A percentile compares a stretch with the other conserved stretches of the same genome.
phyloP scores from a whole-genome alignment of 225 moss, liverwort and hornwort genomes.

The Bryum argenteum region DNA sequence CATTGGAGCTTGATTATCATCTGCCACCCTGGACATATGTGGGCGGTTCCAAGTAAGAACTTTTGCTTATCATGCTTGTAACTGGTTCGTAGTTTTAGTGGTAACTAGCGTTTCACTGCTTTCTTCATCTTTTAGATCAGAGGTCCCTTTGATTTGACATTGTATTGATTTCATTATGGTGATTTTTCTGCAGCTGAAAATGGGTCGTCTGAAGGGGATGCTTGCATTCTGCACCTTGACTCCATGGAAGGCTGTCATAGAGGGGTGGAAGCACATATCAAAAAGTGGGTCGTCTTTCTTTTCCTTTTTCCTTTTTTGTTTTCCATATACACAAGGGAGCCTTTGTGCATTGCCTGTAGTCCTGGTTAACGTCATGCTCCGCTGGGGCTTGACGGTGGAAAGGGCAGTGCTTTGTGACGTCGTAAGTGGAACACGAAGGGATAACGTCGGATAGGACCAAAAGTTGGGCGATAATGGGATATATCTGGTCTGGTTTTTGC shows the following conservation, averaged over 20 bases:
- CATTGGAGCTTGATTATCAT: constrained; percentile 71
- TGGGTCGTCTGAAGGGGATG: constrained; percentile 47
- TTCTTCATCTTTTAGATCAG: constrained; percentile 18
- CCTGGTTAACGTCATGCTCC: constrained; percentile 1
- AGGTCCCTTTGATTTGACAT: constrained; percentile 25
- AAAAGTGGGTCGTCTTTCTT: constrained; percentile 47
- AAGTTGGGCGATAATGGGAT: constrained; percentile 15
- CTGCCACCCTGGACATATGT: constrained; percentile 61
- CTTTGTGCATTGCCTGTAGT: constrained; percentile 14
- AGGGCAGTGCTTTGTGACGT: constrained; percentile 1
- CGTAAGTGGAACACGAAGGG: neutral
- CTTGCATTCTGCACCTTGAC: constrained; percentile 68
- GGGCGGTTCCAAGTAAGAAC: constrained; percentile 42
- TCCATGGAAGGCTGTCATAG: constrained; percentile 67
- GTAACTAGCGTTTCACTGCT: constrained; percentile 10
- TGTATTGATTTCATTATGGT: constrained; percentile 21
- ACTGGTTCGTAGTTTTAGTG: neutral
- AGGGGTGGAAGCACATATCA: constrained; percentile 50
- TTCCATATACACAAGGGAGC: neutral
- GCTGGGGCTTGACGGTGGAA: constrained; percentile 9
- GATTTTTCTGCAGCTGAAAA: constrained; percentile 38
- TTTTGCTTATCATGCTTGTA: constrained; percentile 18
- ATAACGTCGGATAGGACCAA: neutral
- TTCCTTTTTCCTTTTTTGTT: neutral
- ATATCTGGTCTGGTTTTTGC: constrained; percentile 11